Percentiles rank a stretch among this genome's conserved stretches.
phyloP scores from a whole-genome alignment of 192 early-diverging fungal genomes.

The Phlyctochytrium arcticum region DNA sequence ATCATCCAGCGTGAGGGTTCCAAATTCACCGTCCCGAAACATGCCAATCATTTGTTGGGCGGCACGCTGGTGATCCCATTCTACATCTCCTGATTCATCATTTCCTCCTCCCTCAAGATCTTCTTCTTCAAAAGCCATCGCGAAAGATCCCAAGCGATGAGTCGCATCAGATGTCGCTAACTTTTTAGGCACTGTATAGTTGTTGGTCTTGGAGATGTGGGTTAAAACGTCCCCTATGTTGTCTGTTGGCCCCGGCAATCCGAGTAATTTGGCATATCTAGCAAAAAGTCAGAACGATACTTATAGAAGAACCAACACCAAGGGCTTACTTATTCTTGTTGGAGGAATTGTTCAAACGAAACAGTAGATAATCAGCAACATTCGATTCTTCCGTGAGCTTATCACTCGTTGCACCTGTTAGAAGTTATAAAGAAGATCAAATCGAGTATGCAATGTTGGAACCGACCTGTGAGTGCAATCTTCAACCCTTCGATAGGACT shows the following conservation, averaged over 20 bases:
- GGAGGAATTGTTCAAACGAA: constrained; percentile 61
- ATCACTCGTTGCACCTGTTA: constrained; percentile 69
- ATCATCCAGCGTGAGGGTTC: constrained; percentile 80
- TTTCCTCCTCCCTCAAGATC: constrained; percentile 33
- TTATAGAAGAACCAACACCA: background rate
- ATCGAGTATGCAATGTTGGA: constrained; percentile 1
- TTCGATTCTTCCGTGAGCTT: constrained; percentile 73
- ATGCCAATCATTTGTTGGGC: constrained; percentile 68
- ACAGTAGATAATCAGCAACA: constrained; percentile 89
- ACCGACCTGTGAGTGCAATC: constrained; percentile 75
- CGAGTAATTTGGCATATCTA: constrained; percentile 53
- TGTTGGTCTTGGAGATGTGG: constrained; percentile 56
- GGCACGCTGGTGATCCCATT: constrained; percentile 59
- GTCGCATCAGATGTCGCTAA: too few species aligned
- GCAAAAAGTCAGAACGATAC: background rate
- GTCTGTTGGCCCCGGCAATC: constrained; percentile 64
- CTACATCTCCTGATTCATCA: constrained; percentile 63
- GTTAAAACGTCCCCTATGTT: constrained; percentile 62
- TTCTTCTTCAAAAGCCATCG: constrained; percentile 20
- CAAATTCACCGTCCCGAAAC: constrained; percentile 82
- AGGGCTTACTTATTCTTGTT: background rate
- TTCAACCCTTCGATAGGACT: constrained; percentile 81
- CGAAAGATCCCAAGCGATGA: too few species aligned
- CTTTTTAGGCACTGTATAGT: too few species aligned
- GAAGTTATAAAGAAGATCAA: background rate